Conservation (phyloP, 257 asterid species). For the Forsythia suspensa region DNA sequence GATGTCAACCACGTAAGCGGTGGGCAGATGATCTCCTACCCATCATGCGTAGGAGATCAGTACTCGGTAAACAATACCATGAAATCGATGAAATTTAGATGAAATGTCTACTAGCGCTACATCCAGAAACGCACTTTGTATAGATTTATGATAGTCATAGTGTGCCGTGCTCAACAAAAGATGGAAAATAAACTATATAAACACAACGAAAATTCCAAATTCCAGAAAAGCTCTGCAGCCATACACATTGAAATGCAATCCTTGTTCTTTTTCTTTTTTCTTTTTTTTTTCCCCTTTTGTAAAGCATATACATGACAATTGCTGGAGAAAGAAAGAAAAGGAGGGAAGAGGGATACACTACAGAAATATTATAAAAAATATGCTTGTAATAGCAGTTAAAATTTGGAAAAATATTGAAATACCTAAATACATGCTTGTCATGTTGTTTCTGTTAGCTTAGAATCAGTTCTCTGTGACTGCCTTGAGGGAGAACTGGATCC, state of each 20-base stretch:
- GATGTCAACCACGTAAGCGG: too few species aligned
- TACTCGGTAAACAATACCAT: too few species aligned
- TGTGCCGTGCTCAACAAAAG: too few species aligned
- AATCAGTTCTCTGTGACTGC: conserved; percentile 72
- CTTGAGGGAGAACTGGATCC: conserved; percentile 82
- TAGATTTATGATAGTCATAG: too few species aligned
- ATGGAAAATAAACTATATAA: too few species aligned
- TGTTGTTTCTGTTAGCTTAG: conserved; percentile 60
- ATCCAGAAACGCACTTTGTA: too few species aligned
- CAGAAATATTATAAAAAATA: conserved; percentile 18
- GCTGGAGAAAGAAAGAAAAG: conserved; percentile 4
- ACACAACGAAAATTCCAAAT: background rate
- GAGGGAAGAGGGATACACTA: conserved; percentile 1
- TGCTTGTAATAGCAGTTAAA: background rate
- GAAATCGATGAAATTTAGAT: too few species aligned
- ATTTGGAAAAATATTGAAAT: conserved; percentile 2
- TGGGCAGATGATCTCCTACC: too few species aligned
- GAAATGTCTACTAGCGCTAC: too few species aligned
- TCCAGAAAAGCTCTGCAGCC: background rate
- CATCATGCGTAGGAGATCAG: too few species aligned
- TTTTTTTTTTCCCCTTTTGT: conserved; percentile 17
- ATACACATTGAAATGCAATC: conserved; percentile 10
- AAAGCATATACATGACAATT: conserved; percentile 41
- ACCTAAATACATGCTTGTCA: conserved; percentile 40
- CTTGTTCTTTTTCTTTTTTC: background rate